Base-by-base conservation (phyloP, 768 basidiomycete species). In the Boletus insuetus region DNA sequence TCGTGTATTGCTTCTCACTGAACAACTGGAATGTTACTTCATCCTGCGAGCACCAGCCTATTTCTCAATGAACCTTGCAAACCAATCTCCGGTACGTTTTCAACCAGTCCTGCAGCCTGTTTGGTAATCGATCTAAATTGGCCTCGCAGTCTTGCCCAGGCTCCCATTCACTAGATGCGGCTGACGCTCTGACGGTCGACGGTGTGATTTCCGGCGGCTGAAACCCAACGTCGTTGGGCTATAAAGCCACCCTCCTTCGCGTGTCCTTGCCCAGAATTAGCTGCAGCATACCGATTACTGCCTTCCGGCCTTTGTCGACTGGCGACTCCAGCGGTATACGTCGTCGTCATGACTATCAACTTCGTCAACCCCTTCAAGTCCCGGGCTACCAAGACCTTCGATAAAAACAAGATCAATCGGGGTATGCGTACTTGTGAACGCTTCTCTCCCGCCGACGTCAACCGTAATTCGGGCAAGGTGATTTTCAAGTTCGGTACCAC, bases 141-240 rank as follows among this genome's bases (percentile, higher is more conserved):
- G 22, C 20, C 14, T 56, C 38, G 39, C 41, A 39, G 53, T 41
- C 39, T 32, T 9, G 49, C 59, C 50, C 32, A 20, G 11, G 39
- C 4, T 53, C 10, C 41, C 50, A 11, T 22, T 20, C n/a, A 0
- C 8, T 34, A 9, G 35, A 12, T 24, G 56, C 13, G 60, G 63
- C 60, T 62, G 60, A 62, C 56, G 26, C 53, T 63, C 60, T 62
- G 60, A 62, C 56, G 26, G 55, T 63, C 53, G 20, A 16, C 59
- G 1, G 51, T 29, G 32, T 22, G 53, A 47, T 44, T 20, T 6
- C 16, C 14, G 29, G 55, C 47, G 59, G 53, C 55, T 58, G 51
- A 51, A 37, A 46, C 39, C 41, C 32, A 54, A 39, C 39, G 9
- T 38, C 17, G 9, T 12, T 17, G 41, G 41, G 39, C 41, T 53